A percentile compares a stretch with the other conserved stretches of the same genome.
Evolutionary conservation across 345 rosid genomes (phyloP).

Genomic region (Aegle marmelos): DNA sequence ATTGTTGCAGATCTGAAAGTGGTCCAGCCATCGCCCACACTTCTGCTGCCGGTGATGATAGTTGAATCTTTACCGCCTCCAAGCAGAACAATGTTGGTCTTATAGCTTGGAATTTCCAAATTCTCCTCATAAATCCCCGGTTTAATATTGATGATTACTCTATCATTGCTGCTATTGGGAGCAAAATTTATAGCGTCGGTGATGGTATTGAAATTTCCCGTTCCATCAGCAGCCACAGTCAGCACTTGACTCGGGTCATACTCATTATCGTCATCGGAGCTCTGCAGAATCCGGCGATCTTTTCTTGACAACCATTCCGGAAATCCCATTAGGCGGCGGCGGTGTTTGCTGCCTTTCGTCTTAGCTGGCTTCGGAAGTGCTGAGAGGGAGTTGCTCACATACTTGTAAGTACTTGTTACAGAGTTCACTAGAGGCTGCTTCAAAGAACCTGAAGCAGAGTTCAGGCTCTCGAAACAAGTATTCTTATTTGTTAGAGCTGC

Average conservation of each 20-base stretch:
- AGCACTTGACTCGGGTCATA: slow-evolving; percentile 55
- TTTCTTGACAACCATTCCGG: slow-evolving; percentile 54
- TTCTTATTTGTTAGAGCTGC: slow-evolving; percentile 84
- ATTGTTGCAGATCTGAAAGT: slow-evolving; percentile 95
- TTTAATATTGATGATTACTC: slow-evolving; percentile 52
- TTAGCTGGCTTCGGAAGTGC: slow-evolving; percentile 37
- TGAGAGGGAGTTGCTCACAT: slow-evolving; percentile 78
- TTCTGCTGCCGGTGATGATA: slow-evolving; percentile 59
- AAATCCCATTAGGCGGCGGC: slow-evolving; percentile 51
- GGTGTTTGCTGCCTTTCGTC: slow-evolving; percentile 25
- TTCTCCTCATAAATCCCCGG: slow-evolving; percentile 71
- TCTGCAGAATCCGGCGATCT: slow-evolving; percentile 51
- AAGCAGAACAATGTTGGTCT: slow-evolving; percentile 65
- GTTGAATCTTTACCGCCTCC: slow-evolving; percentile 77
- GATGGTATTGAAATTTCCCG: slow-evolving; percentile 76
- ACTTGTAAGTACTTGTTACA: slow-evolving; percentile 49
- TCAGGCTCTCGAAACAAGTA: slow-evolving; percentile 83
- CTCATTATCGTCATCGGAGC: slow-evolving; percentile 28
- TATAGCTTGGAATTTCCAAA: slow-evolving; percentile 60
- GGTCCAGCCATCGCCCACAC: slow-evolving; percentile 79
- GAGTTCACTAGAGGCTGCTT: slow-evolving; percentile 52
- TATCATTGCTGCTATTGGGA: slow-evolving; percentile 54
- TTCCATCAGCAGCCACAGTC: slow-evolving; percentile 73
- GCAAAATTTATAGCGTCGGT: slow-evolving; percentile 66
- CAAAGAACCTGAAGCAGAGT: slow-evolving; percentile 63